Base-by-base conservation (phyloP, 306 rosid genomes). In the Herpetospermum pedunculosum region DNA sequence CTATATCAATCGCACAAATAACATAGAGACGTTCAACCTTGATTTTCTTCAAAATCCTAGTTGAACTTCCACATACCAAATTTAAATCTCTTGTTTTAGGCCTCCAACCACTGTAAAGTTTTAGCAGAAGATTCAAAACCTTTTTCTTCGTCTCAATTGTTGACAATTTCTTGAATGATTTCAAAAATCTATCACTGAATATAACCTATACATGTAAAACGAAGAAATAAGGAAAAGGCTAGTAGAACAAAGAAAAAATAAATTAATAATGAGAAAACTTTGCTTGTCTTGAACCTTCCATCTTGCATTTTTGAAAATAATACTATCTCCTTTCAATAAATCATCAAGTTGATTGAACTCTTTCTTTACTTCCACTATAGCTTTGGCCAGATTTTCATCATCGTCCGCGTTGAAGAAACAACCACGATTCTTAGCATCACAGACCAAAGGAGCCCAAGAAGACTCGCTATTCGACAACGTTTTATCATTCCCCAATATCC, bases 401-500 rank as follows among this genome's bases (percentile, higher is more conserved):
- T 86, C 89, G 18, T 86, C 93, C n/a, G 90, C 97, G 72, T 78
- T 52, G 60, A 86, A 89, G 84, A 87, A 92, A 79, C 92, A 82
- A 1, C 47, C 82, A 6, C 96, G 97, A 4, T 21, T 44, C 76
- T 70, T 85, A 30, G 96, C 92, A 81, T 92, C 89, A 35, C 58
- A 62, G 25, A 88, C 84, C 83, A 92, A 55, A 16, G 37, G 57
- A 67, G 83, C 60, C 97, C 97, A 92, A 48, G 88, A 79, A 67
- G 88, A 79, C 73, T 80, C 80, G 16, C 88, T 73, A 55, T 25
- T 75, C 8, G 25, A 12, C 8, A 92, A 79, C 2, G 92, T 77
- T 76, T 79, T 80, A 75, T 80, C 92, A 77, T 71, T 86, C 76
- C 97, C 97, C 83, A 92, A 73, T 48, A 92, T 89, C 97, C 97